These are phyloP conservation scores for Verticillium zaregamsianum DNA, from an alignment of 2,329 filamentous ascomycete genomes.

Conservation along the genomic window DNA sequence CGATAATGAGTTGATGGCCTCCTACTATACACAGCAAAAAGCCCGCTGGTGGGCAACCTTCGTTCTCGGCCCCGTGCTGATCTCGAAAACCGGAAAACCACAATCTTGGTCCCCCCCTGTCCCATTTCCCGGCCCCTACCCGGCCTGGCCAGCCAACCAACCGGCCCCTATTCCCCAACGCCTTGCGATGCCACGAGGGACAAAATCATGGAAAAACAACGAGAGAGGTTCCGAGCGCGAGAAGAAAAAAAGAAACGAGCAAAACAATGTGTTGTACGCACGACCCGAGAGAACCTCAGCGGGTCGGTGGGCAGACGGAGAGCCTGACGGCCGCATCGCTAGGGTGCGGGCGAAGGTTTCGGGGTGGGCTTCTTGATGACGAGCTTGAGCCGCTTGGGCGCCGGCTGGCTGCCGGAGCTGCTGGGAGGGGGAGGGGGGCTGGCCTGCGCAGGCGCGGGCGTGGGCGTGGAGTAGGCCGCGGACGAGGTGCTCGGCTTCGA, in stretches of 20 bases:
- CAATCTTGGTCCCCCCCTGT: neutral
- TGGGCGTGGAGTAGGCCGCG: neutral
- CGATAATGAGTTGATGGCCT: too few species aligned
- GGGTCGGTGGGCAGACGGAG: neutral
- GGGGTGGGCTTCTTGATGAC: constrained; percentile 12
- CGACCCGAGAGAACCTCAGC: neutral
- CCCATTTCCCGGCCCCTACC: neutral
- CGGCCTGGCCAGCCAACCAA: neutral
- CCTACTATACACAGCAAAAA: too few species aligned
- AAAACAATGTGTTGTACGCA: neutral
- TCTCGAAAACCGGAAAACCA: neutral
- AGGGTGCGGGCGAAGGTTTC: neutral
- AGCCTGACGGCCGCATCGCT: neutral
- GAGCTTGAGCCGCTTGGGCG: constrained; percentile 12
- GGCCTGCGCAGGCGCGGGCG: neutral
- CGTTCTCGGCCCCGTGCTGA: too few species aligned
- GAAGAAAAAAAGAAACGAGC: neutral
- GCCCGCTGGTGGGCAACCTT: too few species aligned
- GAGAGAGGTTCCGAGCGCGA: neutral
- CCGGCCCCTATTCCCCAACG: neutral
- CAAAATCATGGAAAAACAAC: neutral
- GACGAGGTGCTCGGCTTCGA: constrained; percentile 3
- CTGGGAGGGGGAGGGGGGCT: constrained; percentile 3
- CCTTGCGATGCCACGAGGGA: neutral
- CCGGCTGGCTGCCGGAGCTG: neutral